Percentiles rank a stretch among this genome's conserved stretches.
phyloP scores from a whole-genome alignment of 768 basidiomycete species.

The Russula brevipes region DNA sequence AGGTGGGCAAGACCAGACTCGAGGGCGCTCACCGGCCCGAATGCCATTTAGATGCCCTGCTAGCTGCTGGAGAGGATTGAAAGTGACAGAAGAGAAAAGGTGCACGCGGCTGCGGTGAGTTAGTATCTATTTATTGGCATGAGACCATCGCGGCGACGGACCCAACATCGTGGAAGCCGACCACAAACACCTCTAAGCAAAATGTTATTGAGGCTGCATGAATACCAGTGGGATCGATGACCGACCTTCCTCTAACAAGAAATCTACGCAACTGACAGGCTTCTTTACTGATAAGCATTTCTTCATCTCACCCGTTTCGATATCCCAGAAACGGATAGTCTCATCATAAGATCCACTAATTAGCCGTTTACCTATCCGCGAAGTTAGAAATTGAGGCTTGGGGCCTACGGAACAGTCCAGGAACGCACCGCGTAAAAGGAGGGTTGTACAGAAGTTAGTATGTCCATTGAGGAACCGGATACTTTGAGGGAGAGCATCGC shows the following conservation, averaged over 20 bases:
- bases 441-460: slow-evolving; percentile 81
- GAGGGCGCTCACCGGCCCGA: slow-evolving; percentile 43
- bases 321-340: slow-evolving; percentile 89
- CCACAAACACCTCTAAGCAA: slow-evolving; percentile 73
- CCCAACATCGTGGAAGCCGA: slow-evolving; percentile 92
- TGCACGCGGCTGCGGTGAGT: slow-evolving; percentile 63
- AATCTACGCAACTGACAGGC: slow-evolving; percentile 87
- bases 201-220: slow-evolving; percentile 3
- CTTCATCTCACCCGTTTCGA: slow-evolving; percentile 59
- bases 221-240: not conserved
- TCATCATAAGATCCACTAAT: slow-evolving; percentile 92
- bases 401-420: not conserved
- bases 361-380: slow-evolving; percentile 54
- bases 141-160: slow-evolving; percentile 32
- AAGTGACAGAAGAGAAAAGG: slow-evolving; percentile 80
- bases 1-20: not conserved
- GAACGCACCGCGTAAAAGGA: slow-evolving; percentile 52
- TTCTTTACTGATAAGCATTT: slow-evolving; percentile 82
- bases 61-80: slow-evolving; percentile 76
- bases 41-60: slow-evolving; percentile 87
- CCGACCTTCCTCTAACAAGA: slow-evolving; percentile 71
- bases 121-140: slow-evolving; percentile 1
- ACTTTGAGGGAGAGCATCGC: slow-evolving; percentile 65
- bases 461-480: slow-evolving; percentile 78
- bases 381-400: not conserved